Evolutionary conservation across 257 asterid species (phyloP), one percentile per base, ranked within the genome.

Genomic region (Petunia axillaris): DNA sequence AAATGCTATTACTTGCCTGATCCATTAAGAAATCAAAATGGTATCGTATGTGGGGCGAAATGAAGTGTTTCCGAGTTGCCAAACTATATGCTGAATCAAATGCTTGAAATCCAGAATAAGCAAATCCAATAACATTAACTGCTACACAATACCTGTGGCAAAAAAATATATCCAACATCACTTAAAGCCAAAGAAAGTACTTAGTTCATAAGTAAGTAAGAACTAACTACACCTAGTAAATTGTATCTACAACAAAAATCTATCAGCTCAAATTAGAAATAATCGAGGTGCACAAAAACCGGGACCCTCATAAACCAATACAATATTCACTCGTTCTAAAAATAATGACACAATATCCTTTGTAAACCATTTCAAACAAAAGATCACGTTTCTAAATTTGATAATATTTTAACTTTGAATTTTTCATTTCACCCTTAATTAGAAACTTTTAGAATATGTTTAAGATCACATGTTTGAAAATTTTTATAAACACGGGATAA

Each of bases 41-140:
- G 84, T 81, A 76, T 25, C 91, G 90, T 11, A 91, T 85, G 75
- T 81, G 87, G 87, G 78, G 85, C 6, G 97, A 80, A 85, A 90
- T 78, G 8, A 87, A 79, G 36, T 89, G 91, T 80, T 89, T 93
- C 81, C 86, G 93, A 6, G 94, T 87, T 41, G 88, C 91, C 91
- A 93, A 86, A 83, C 81, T 70, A 70, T 85, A 88, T 4, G 97
- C 90, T 39, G 90, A 77, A 79, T 81, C 89, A 64, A 70, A 87
- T 6, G 94, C 94, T 88, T 95, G 98, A 77, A 91, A 88, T 62
- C 88, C 91, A 11, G 98, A 85, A 83, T 95, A 95, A 39, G 82
- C 91, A 68, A 95, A 93, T 64, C 97, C 98, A 6, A 93, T 84
- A 36, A 95, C 88, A 83, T 92, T 91, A 48, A 95, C 90, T 14